Base-by-base conservation (phyloP, 139 green algal species). In the Picochlorum sp. region DNA sequence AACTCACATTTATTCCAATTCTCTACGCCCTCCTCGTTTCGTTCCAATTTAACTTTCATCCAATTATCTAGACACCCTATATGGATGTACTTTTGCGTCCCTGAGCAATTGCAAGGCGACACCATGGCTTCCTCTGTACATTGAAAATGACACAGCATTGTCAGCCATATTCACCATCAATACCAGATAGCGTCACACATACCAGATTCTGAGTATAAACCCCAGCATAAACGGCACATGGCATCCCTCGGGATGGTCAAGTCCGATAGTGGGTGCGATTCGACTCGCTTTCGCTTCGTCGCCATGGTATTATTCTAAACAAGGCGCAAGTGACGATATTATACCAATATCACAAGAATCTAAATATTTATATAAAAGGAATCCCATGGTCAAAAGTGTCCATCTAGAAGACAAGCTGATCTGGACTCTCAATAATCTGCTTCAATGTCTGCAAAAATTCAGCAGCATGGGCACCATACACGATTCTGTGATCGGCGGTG, bases 401-500 rank as follows among this genome's bases (percentile, higher is more conserved):
- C 41, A 21, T 67, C 71, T 78, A 95, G 45, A 93, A 77, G 31
- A 81, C 82, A 6, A 95, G 81, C 54, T 87, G 70, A 9, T 89
- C 77, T 6, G 89, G 89, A 56, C 81, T 75, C 83, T 98, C 92
- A 38, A 98, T 91, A 30, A 96, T 78, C 1, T 68, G 51, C 75
- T 90, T 90, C 15, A 98, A 77, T 3, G 86, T 95, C 66, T 92
- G 80, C 66, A 97, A 78, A 83, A 97, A 97, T 9, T 89, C 85
- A 45, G 93, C 94, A 10, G 90, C 86, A 49, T 97, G 82, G 1
- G 90, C 87, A 55, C 94, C 94, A 64, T 97, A 97, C 59, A 98
- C 86, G 57, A 96, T 85, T 57, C 94, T 81, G 86, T 98, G 94
- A 81, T 98, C 94, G 16, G 77, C 82, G 4, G 94, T 98, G 41